Percentiles rank a stretch among this genome's conserved stretches.
Evolutionary conservation across 2,329 filamentous ascomycete species (phyloP).

Genomic region (Trichophyton simii): DNA sequence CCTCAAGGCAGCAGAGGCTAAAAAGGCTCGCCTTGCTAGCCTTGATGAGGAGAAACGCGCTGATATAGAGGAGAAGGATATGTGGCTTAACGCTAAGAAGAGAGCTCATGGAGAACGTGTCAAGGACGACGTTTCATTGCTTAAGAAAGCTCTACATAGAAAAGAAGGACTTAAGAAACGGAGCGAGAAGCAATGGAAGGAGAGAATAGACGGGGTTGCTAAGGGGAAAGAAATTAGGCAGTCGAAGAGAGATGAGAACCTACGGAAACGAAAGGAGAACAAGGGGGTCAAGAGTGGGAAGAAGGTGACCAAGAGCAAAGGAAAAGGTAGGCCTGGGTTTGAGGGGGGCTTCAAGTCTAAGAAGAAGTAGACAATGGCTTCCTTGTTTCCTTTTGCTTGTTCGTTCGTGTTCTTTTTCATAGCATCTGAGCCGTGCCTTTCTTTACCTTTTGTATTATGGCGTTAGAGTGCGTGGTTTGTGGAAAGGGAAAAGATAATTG

Average conservation of each 20-base stretch:
- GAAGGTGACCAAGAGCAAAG: constrained; percentile 34
- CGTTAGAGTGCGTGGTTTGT: neutral
- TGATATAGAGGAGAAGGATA: constrained; percentile 84
- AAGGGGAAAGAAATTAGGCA: constrained; percentile 68
- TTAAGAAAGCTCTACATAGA: constrained; percentile 91
- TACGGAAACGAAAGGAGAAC: constrained; percentile 60
- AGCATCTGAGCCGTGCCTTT: too few relatives aligned
- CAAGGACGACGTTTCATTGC: constrained; percentile 67
- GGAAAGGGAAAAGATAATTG: neutral
- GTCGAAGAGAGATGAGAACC: constrained; percentile 69
- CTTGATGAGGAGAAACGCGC: constrained; percentile 70
- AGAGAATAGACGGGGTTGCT: constrained; percentile 57
- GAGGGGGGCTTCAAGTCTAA: constrained; percentile 57
- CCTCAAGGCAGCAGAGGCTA: constrained; percentile 73
- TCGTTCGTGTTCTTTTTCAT: neutral
- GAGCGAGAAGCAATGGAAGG: constrained; percentile 78
- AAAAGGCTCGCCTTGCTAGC: constrained; percentile 63
- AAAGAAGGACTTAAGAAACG: constrained; percentile 84
- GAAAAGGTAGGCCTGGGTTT: constrained; percentile 53
- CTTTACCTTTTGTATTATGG: neutral
- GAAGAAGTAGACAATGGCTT: constrained; percentile 24
- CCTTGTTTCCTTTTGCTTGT: neutral
- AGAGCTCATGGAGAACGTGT: constrained; percentile 82
- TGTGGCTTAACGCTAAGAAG: constrained; percentile 84
- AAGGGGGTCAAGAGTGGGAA: constrained; percentile 47